Conservation (phyloP, 106 monocot species). For the Cymbidium sinense region DNA sequence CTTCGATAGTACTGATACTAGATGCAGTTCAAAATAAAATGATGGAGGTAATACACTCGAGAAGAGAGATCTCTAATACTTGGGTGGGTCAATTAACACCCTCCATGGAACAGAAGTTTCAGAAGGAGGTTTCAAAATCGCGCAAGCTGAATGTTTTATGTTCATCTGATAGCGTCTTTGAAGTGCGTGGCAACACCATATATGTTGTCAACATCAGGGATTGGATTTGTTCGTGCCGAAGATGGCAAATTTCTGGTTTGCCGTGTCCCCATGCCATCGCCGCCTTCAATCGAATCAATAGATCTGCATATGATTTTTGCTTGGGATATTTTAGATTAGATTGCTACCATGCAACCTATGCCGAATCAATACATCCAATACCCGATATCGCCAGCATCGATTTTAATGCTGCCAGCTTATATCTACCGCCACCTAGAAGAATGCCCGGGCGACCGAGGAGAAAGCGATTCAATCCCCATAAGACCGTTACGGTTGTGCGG, state of each 20-base stretch:
- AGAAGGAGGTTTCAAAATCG: slow-evolving; percentile 39
- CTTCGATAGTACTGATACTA: slow-evolving; percentile 62
- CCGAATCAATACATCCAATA: slow-evolving; percentile 47
- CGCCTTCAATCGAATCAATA: slow-evolving; percentile 39
- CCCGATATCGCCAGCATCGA: slow-evolving; percentile 57
- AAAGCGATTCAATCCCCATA: slow-evolving; percentile 49
- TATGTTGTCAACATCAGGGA: slow-evolving; percentile 55
- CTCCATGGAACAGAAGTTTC: slow-evolving; percentile 58
- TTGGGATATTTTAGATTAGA: slow-evolving; percentile 45
- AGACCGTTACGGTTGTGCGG: slow-evolving; percentile 23
- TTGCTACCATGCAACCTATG: slow-evolving; percentile 47
- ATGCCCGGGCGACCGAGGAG: slow-evolving; percentile 47
- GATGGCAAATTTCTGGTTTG: slow-evolving; percentile 80
- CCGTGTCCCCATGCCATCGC: slow-evolving; percentile 77
- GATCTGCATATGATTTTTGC: slow-evolving; percentile 59
- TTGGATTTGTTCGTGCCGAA: slow-evolving; percentile 69
- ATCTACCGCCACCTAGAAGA: slow-evolving; percentile 38
- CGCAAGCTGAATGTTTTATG: slow-evolving; percentile 63
- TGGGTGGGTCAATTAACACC: slow-evolving; percentile 59
- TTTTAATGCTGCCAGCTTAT: slow-evolving; percentile 36
- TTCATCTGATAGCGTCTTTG: slow-evolving; percentile 83
- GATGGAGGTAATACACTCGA: slow-evolving; percentile 41
- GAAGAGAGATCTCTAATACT: slow-evolving; percentile 29
- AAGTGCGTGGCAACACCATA: slow-evolving; percentile 71
- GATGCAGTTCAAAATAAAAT: slow-evolving; percentile 58